These are phyloP conservation scores for Ustilago crameri DNA, from an alignment of 1,284 basidiomycete species.

Conservation along the genomic window DNA sequence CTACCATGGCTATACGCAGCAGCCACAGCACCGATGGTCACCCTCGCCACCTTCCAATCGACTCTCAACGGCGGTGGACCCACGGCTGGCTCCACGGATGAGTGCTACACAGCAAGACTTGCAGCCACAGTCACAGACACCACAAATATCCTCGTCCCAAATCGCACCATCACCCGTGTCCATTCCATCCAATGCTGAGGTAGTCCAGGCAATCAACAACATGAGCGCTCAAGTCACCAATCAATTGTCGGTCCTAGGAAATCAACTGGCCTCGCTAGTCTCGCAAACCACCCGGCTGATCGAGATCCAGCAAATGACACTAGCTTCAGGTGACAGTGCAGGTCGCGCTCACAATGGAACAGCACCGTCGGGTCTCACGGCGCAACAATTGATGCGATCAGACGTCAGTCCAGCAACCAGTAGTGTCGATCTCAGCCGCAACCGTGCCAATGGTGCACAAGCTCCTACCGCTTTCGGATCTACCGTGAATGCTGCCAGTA, in stretches of 20 bases:
- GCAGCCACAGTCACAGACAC: constrained; percentile 29
- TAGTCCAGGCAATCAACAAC: constrained; percentile 43
- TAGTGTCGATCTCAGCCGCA: constrained; percentile 25
- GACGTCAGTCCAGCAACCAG: constrained; percentile 35
- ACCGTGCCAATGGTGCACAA: constrained; percentile 30
- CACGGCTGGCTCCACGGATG: constrained; percentile 33
- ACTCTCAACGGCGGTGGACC: constrained; percentile 29
- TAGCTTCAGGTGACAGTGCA: constrained; percentile 18
- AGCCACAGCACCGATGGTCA: constrained; percentile 40
- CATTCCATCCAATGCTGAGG: constrained; percentile 26
- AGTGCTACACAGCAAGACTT: constrained; percentile 26
- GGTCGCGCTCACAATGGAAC: constrained; percentile 12
- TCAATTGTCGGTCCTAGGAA: constrained; percentile 46
- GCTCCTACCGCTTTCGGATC: constrained; percentile 18
- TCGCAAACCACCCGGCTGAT: constrained; percentile 46
- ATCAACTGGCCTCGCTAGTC: constrained; percentile 41
- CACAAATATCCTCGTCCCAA: constrained; percentile 29
- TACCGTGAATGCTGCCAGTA: constrained; percentile 7
- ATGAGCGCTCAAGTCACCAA: constrained; percentile 44
- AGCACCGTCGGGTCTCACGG: neutral
- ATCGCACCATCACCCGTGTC: constrained; percentile 9
- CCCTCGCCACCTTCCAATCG: constrained; percentile 49
- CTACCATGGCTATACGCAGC: constrained; percentile 40
- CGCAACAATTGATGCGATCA: constrained; percentile 9
- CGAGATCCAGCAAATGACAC: constrained; percentile 37